phyloP scores from a whole-genome alignment of 2,329 filamentous ascomycete genomes.

The Ceratocystis cubensis region DNA sequence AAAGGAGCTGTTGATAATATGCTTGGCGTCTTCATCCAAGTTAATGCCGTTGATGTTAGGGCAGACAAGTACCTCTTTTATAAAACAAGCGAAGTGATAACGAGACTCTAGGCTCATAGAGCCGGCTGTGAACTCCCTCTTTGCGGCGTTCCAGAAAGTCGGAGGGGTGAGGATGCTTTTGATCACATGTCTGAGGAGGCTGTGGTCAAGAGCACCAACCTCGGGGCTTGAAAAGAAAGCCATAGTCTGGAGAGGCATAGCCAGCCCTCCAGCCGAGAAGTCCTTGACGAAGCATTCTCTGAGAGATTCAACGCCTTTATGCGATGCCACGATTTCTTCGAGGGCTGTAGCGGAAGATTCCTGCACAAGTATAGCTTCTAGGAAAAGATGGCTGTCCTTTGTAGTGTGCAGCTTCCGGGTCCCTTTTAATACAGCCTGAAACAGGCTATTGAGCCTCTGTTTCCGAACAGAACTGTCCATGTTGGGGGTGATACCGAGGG shows the following conservation, averaged over 20 bases:
- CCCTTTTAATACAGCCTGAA: neutral
- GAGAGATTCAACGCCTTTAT: neutral
- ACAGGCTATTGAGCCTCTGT: neutral
- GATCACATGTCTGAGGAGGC: neutral
- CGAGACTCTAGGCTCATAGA: neutral
- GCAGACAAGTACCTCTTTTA: neutral
- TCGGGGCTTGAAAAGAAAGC: constrained; percentile 3
- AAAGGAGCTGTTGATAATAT: too few relatives aligned
- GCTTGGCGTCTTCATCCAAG: neutral
- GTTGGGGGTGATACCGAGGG: too few relatives aligned
- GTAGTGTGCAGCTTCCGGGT: neutral
- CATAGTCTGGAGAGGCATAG: neutral
- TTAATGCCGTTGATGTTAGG: neutral
- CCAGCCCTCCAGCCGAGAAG: neutral
- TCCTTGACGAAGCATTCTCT: neutral
- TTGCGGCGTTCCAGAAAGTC: constrained; percentile 12
- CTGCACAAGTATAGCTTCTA: constrained; percentile 7
- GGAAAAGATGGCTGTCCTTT: neutral
- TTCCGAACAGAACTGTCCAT: neutral
- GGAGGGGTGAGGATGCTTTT: neutral
- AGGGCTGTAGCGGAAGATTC: neutral
- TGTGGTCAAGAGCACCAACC: neutral
- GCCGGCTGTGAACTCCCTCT: neutral
- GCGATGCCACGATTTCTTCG: neutral
- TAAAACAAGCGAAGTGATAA: neutral